Conservation (phyloP, 805 yeast genomes). For the Spathaspora boniae region DNA sequence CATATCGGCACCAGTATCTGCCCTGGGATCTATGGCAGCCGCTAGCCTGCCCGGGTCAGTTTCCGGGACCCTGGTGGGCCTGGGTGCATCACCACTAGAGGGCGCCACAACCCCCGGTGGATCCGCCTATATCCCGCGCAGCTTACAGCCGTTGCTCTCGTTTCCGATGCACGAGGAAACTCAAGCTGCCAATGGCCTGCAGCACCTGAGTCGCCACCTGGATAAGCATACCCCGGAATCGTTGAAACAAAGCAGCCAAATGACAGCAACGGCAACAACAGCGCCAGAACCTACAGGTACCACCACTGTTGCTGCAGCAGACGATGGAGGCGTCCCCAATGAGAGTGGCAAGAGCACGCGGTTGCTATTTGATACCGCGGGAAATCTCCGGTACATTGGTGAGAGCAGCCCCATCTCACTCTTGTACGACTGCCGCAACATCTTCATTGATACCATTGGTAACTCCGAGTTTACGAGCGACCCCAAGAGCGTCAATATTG, state of each 20-base stretch:
- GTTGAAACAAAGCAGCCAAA: background rate
- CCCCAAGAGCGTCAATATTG: slow-evolving; percentile 29
- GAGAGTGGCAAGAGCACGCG: slow-evolving; percentile 20
- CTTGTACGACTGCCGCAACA: slow-evolving; percentile 34
- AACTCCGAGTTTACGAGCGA: slow-evolving; percentile 34
- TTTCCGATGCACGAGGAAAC: slow-evolving; percentile 6
- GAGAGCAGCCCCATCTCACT: slow-evolving; percentile 40
- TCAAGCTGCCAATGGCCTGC: no score
- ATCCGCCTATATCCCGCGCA: slow-evolving; percentile 4
- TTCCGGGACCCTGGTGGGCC: slow-evolving; percentile 4
- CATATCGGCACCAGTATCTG: background rate
- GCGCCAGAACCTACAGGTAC: background rate
- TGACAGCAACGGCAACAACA: background rate
- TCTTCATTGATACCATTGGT: slow-evolving; percentile 30
- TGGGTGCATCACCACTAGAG: no score
- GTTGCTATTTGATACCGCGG: slow-evolving; percentile 30
- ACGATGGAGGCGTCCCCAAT: slow-evolving; percentile 8
- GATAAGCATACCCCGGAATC: no score
- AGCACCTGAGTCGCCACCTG: no score
- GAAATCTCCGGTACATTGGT: slow-evolving; percentile 36
- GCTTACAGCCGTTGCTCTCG: slow-evolving; percentile 6
- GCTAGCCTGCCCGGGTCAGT: slow-evolving; percentile 1
- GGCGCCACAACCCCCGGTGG: background rate
- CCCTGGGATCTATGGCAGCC: background rate
- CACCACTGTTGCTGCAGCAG: background rate